Conservation (phyloP, 495 filamentous ascomycete species). For the Lasiosphaeria ovina region DNA sequence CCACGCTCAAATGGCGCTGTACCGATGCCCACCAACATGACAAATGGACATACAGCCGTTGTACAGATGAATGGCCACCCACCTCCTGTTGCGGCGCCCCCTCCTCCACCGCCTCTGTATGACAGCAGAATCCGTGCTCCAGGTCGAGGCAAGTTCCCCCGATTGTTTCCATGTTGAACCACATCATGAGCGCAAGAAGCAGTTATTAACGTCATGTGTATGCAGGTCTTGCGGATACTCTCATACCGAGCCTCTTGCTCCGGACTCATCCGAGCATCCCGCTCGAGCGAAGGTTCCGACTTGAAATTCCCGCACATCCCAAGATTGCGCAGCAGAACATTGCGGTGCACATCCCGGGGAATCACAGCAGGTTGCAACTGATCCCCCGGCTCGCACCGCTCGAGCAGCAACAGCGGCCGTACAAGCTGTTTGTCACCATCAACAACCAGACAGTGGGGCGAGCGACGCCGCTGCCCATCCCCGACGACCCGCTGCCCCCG, state of each 20-base stretch:
- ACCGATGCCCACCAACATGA: conserved; percentile 18
- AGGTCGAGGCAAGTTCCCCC: conserved; percentile 50
- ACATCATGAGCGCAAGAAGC: neutral
- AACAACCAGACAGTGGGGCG: conserved; percentile 60
- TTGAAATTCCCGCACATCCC: conserved; percentile 60
- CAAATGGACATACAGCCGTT: conserved; percentile 17
- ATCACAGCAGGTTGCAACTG: conserved; percentile 65
- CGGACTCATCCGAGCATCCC: conserved; percentile 62
- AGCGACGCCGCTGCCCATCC: conserved; percentile 40
- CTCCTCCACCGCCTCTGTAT: conserved; percentile 24
- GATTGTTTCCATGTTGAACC: neutral
- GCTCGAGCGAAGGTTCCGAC: conserved; percentile 48
- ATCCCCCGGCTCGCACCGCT: conserved; percentile 55
- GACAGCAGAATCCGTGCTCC: conserved; percentile 40
- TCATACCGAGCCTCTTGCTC: conserved; percentile 66
- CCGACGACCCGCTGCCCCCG: conserved; percentile 44
- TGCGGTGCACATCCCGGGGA: conserved; percentile 60
- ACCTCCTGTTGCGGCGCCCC: conserved; percentile 8
- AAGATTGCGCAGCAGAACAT: conserved; percentile 64
- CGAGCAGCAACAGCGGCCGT: conserved; percentile 45
- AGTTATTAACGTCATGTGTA: conserved; percentile 7
- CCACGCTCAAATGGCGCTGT: conserved; percentile 37
- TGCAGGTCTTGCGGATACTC: conserved; percentile 47
- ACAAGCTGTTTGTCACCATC: conserved; percentile 30
- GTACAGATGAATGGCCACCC: conserved; percentile 23